Evolutionary conservation across 176 grass and related monocot species (phyloP), one percentile per base, ranked within the genome.

Genomic region (Paspalum vaginatum): DNA sequence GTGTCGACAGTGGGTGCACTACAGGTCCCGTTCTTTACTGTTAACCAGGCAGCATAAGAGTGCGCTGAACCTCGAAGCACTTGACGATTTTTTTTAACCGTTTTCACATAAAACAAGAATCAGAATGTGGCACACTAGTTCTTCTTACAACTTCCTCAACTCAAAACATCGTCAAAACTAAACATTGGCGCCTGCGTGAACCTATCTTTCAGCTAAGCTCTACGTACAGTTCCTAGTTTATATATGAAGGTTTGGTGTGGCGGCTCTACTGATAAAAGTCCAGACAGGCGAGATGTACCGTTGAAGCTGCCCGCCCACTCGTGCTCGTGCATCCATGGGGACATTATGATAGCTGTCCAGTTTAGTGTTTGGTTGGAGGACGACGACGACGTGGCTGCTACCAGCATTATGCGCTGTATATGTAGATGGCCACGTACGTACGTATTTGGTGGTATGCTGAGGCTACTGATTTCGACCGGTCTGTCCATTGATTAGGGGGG

Each of bases 391-490:
- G 61, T 16, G 44, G 51, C 18, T 8, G 45, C 67, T 24, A 54
- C 79, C 55, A 22, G 11, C 66, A 20, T 48, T 39, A 38, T 37
- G 53, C 38, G 26, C 27, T 57, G 24, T 39, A 21, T 22, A 11
- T 57, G 9, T 57, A 39, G 41, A 12, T 45, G n/a, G 40, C 11
- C 20, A 9, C 43, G 24, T 41, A 60, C 40, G 59, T 39, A 74
- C 20, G 14, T 27, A 60, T 84, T 70, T 24, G 82, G 82, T 77
- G 53, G n/a, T 32, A 59, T 11, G 65, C 20, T 68, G 8, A 40
- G 50, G 75, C 47, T 14, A 40, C 2, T 10, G 42, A 50, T 18
- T 44, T 21, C 1, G 67, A 26, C 15, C 49, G 26, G 68, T 50
- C 40, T 38, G 26, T 21, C 8, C 3, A 14, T 62, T n/a, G n/a